Base-by-base conservation (phyloP, 2,329 filamentous ascomycete genomes). In the Arthroderma sp. region DNA sequence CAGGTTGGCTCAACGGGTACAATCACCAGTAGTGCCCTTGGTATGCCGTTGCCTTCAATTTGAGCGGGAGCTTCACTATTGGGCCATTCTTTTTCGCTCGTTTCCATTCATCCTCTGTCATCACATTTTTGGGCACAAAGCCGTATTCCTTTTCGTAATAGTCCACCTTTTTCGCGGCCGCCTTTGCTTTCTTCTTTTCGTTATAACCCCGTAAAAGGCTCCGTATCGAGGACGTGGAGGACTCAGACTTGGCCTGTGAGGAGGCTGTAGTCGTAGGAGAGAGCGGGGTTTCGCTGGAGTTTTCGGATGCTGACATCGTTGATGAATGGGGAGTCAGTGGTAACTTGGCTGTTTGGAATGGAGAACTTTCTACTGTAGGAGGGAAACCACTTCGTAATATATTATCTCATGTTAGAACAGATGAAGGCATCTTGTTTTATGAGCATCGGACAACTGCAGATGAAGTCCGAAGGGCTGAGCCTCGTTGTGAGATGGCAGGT, bases 121-220 rank as follows among this genome's bases (percentile, higher is more conserved):
- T 40, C 5, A 28, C 38, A 28, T 40, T 40, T 7, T 40, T 40
- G 9, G 38, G 38, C 38, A 40, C 38, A 29, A 40, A 40, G 7
- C 38, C 38, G n/a, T 40, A 40, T n/a, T 27, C 29, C 15, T 29
- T 40, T 29, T 40, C 38, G 28, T 40, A 40, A 28, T 27, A 40
- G 15, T 40, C 38, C 5, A 40, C 38, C 38, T 40, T 40, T 6
- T 28, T 11, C 15, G 15, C 38, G 6, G 9, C 15, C 15, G 27
- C 38, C 38, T 28, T 40, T 28, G 38, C 38, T 7, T 40, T 34
- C 32, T 34, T 34, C 11, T 11, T 34, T 34, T 34, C 32, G 32
- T 9, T 34, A 11, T 34, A 34, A 11, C 8, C 32, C 11, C 11
- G 32, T 3, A 11, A 9, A 9, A 34, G 8, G 11, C 2, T 34